Conservation (phyloP, 768 basidiomycete genomes). For the Agaricus blazei region DNA sequence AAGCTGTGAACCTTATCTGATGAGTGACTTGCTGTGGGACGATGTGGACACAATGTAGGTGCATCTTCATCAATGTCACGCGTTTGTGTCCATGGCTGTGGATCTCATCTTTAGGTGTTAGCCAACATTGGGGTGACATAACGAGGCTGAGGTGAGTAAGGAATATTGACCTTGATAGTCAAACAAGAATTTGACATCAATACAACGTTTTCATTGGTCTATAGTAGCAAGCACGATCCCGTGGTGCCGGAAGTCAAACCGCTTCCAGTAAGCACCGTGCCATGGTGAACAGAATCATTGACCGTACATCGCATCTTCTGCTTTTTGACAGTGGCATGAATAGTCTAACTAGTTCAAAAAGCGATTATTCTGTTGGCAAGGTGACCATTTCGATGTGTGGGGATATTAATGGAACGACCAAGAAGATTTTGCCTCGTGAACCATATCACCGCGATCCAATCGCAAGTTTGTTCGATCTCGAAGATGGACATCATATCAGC, state of each 20-base stretch:
- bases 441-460: conserved; percentile 4
- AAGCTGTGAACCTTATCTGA: conserved; percentile 3
- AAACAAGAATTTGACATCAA: too few species aligned
- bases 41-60: conserved; percentile 6
- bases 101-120: neutral
- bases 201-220: too few species aligned
- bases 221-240: too few species aligned
- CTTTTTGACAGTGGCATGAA: neutral
- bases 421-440: neutral
- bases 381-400: conserved; percentile 3
- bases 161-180: neutral
- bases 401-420: neutral
- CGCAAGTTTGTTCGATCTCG: neutral
- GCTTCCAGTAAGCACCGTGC: neutral
- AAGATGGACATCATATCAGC: too few species aligned
- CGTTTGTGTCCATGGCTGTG: neutral
- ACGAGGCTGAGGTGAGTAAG: conserved; percentile 4
- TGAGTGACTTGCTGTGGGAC: neutral
- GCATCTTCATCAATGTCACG: neutral
- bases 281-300: neutral
- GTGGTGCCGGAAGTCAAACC: too few species aligned
- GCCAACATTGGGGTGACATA: neutral
- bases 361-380: conserved; percentile 4
- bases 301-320: neutral
- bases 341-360: conserved; percentile 4